These are phyloP conservation scores for Emmonsia crescens DNA, from an alignment of 2,329 filamentous ascomycete species.

Conservation along the genomic window DNA sequence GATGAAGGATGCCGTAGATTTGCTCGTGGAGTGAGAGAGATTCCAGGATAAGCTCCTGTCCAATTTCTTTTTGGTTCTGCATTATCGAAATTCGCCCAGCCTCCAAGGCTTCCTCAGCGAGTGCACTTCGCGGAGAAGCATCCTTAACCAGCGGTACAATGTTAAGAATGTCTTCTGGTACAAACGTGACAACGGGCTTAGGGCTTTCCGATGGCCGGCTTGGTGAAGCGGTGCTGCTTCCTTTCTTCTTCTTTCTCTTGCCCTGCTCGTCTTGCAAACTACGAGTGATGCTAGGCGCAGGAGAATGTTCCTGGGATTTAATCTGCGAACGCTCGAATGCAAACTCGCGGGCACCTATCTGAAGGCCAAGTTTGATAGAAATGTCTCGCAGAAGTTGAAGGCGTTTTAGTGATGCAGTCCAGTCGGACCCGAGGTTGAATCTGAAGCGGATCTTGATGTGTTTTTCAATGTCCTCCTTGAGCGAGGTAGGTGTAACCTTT, in stretches of 20 bases:
- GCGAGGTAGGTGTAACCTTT: conserved; percentile 59
- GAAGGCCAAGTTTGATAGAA: conserved; percentile 77
- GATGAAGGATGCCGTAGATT: conserved; percentile 94
- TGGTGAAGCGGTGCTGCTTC: conserved; percentile 39
- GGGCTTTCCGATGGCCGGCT: conserved; percentile 32
- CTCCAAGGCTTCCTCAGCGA: conserved; percentile 92
- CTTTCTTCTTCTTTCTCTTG: conserved; percentile 51
- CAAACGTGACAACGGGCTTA: conserved; percentile 53
- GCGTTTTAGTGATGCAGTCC: conserved; percentile 57
- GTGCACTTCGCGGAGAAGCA: conserved; percentile 74
- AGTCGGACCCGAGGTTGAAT: conserved; percentile 58
- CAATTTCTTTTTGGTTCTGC: conserved; percentile 89
- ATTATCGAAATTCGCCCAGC: conserved; percentile 92
- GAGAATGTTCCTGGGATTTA: conserved; percentile 23
- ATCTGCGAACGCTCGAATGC: conserved; percentile 46
- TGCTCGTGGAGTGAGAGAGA: conserved; percentile 94
- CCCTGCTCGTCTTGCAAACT: conserved; percentile 27
- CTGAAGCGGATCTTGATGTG: conserved; percentile 67
- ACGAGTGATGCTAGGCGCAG: conserved; percentile 29
- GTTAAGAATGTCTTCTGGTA: conserved; percentile 76
- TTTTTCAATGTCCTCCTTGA: conserved; percentile 58
- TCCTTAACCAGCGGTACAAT: conserved; percentile 94
- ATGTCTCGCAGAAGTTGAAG: conserved; percentile 83
- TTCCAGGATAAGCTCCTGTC: conserved; percentile 90
- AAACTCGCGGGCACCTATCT: conserved; percentile 71